Evolutionary conservation across 208 protist species (phyloP), one percentile per base, ranked within the genome.

Genomic region (Tritrichomonas musculus): DNA sequence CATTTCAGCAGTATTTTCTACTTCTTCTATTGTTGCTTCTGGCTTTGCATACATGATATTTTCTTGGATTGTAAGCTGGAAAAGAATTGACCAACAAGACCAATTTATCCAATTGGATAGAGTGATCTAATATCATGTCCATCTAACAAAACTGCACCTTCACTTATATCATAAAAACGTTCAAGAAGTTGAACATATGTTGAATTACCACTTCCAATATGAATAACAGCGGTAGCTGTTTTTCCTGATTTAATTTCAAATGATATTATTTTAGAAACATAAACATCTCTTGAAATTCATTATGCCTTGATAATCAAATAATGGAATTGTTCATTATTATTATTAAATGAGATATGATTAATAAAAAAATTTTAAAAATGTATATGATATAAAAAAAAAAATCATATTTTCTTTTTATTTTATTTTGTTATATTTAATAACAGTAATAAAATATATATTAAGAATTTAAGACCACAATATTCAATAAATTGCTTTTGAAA

Each of bases 1-100:
- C 39, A 95, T 94, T 92, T 96, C 93, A n/a, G 97, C 97, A 9
- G 97, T 97, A 22, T 95, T 94, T 75, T 98, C 95, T 84, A 73
- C 41, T 3, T 96, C 53, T 66, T 95, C 97, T 20, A 97, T 96
- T 0, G 96, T 97, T 27, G 97, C 97, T 57, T 88, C 88, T 47
- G 97, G 77, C 95, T 94, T 39, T 49, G 95, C 95, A 64, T 94
- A 95, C 4, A 80, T 93, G 41, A 96, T 96, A 84, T 96, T 96
- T 20, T 95, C 93, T 22, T 64, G 9, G 11, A 96, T 93, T 0
- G 93, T 95, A 25, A 77, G 84, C 20, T 92, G 53, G 95, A 99
- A 99, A 13, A 99, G 96, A 30, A 98, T 96, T 22, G 97, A 99
- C 97, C n/a, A 99, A 99, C 96, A 88, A 95, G 93, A 93, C 94